A percentile compares a stretch with the other conserved stretches of the same genome.
These are phyloP conservation scores for Exserohilum turcica DNA, from an alignment of 2,329 filamentous ascomycete genomes.

Conservation along the genomic window DNA sequence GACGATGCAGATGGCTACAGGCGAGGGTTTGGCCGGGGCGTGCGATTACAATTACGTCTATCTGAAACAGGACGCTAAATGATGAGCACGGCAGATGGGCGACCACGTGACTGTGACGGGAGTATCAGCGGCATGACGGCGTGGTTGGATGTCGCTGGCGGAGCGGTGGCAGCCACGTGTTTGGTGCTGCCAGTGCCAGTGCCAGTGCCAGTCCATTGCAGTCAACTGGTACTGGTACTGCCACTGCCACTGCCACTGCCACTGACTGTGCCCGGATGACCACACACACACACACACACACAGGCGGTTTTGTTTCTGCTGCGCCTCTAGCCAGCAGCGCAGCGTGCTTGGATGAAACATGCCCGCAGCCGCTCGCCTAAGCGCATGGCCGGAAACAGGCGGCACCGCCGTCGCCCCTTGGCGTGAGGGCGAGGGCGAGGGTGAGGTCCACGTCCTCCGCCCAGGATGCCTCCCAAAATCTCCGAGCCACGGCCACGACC, in stretches of 20 bases:
- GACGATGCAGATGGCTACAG: too few species aligned
- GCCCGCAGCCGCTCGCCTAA: background rate
- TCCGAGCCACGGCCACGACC: too few species aligned
- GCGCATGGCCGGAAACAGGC: slow-evolving; percentile 4
- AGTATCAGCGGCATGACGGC: slow-evolving; percentile 5
- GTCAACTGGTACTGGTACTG: too few species aligned
- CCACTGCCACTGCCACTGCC: too few species aligned
- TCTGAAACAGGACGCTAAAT: slow-evolving; percentile 15
- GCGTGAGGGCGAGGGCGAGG: background rate
- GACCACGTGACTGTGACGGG: background rate
- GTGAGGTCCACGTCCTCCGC: background rate
- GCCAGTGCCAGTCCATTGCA: too few species aligned
- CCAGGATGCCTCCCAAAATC: slow-evolving; percentile 5
- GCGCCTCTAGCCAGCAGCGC: background rate
- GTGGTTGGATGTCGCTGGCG: background rate
- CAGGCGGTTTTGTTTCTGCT: background rate
- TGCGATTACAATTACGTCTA: background rate
- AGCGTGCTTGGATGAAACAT: slow-evolving; percentile 7
- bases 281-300: too few species aligned
- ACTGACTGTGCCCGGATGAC: too few species aligned
- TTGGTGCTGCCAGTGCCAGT: too few species aligned
- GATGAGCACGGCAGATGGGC: background rate
- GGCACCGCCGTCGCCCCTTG: slow-evolving; percentile 3
- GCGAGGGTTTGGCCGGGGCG: slow-evolving; percentile 2
- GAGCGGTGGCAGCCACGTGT: background rate